Base-by-base conservation (phyloP, 805 yeast genomes). In the Kregervanrija delftensis region DNA sequence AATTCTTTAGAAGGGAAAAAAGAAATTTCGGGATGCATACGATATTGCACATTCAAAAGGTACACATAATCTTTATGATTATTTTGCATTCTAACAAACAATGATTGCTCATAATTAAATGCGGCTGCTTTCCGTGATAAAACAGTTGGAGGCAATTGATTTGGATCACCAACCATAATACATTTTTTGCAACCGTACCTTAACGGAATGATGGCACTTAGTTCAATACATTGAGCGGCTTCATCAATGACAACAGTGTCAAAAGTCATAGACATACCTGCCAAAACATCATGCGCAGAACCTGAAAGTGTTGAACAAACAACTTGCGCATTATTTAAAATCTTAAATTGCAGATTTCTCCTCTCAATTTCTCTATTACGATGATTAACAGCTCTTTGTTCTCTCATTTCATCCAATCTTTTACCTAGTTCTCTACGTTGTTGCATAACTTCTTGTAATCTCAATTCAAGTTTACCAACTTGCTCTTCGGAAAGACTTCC, bases 81-180 rank as follows among this genome's bases (percentile, higher is more conserved):
- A 43, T 72, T 77, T 54, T 86, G 95, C 95, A 91, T 90, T 50
- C 99, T 74, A 36, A 91, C 98, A 63, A 93, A 93, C 57, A 93
- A 69, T 59, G 95, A 85, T 63, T 91, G 96, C 51, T 91, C 96
- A 58, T 93, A 93, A 37, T 79, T 77, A 54, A 72, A 76, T 4
- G 77, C 69, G 1, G 95, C 83, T 1, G 99, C 98, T 11, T 79
- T 83, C 54, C 85, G 89, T 0, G 97, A 91, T 14, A 93, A 66
- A 10, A 91, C 98, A 0, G 99, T 91, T 0, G 99, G 99, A 0
- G 99, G 99, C 50, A 93, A 73, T 66, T 93, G 99, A 60, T 93
- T 90, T 2, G 98, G 98, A 67, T 93, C 99, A 61, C 99, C 99
- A 39, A 93, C 99, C 95, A 93, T 85, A 40, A 93, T 83, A 67